Percentiles rank a stretch among this genome's conserved stretches.
Conservation (phyloP, 352 stramenopile species). For the Globisporangium takayamanum region DNA sequence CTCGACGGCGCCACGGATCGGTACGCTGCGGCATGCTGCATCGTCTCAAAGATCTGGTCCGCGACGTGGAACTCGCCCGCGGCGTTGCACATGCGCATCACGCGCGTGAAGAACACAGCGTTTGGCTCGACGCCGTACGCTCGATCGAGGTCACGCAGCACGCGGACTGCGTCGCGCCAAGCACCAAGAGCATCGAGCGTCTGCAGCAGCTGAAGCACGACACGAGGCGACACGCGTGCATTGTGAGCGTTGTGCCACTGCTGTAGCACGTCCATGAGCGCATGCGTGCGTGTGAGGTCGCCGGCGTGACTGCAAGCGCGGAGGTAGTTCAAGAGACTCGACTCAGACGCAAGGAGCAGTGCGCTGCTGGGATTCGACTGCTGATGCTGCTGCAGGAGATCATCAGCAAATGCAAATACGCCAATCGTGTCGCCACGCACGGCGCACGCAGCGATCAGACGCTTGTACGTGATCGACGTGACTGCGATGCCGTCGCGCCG, state of each 20-base stretch:
- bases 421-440: slow-evolving; percentile 32
- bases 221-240: slow-evolving; percentile 14
- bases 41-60: slow-evolving; percentile 62
- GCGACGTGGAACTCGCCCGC: slow-evolving; percentile 40
- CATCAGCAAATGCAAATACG: slow-evolving; percentile 32
- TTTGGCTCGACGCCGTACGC: slow-evolving; percentile 38
- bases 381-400: background rate
- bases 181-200: slow-evolving; percentile 36
- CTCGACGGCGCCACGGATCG: slow-evolving; percentile 34
- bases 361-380: background rate
- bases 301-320: slow-evolving; percentile 22
- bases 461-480: slow-evolving; percentile 23
- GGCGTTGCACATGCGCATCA: slow-evolving; percentile 65
- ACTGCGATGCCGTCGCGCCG: slow-evolving; percentile 7
- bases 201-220: slow-evolving; percentile 39
- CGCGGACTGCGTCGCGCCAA: slow-evolving; percentile 39
- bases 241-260: slow-evolving; percentile 25
- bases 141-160: slow-evolving; percentile 37
- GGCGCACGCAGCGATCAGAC: slow-evolving; percentile 32
- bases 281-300: slow-evolving; percentile 27
- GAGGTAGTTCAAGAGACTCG: slow-evolving; percentile 36
- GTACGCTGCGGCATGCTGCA: slow-evolving; percentile 45
- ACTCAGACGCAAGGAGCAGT: slow-evolving; percentile 21
- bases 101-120: slow-evolving; percentile 39
- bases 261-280: slow-evolving; percentile 27